These are phyloP conservation scores for Stephania cephalantha DNA, from an alignment of 164 flowering plant genomes.

Conservation along the genomic window DNA sequence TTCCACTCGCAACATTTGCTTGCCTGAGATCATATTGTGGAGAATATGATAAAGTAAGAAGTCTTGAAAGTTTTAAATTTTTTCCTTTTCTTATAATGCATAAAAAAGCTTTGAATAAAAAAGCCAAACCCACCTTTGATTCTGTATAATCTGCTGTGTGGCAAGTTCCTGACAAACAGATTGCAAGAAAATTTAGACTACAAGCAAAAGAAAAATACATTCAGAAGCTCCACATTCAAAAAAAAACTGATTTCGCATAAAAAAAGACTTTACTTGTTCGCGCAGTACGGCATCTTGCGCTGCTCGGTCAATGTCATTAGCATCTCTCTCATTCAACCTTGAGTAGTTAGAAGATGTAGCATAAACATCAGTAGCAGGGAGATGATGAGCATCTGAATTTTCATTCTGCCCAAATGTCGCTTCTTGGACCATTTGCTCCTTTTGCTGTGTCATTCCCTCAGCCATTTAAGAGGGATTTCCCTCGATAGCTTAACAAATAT, in stretches of 20 bases:
- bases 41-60: neutral
- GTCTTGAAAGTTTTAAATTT: neutral
- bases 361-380: conserved; percentile 9
- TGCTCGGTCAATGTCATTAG: conserved; percentile 50
- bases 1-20: conserved; percentile 32
- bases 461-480: conserved; percentile 5
- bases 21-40: conserved; percentile 34
- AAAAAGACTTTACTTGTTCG: conserved; percentile 50
- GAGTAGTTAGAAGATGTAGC: conserved; percentile 10
- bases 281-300: conserved; percentile 68
- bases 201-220: neutral
- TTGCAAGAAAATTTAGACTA: neutral
- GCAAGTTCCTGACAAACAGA: conserved; percentile 55
- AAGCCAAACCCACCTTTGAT: conserved; percentile 48
- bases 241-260: neutral
- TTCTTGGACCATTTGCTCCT: conserved; percentile 18
- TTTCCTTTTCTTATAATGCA: no score
- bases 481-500: conserved; percentile 4
- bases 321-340: conserved; percentile 15
- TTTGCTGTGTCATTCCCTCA: conserved; percentile 14
- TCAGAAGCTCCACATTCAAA: neutral
- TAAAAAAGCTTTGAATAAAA: neutral
- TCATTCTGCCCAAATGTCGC: conserved; percentile 9
- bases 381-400: conserved; percentile 2
- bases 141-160: conserved; percentile 58